These are phyloP conservation scores for Styphnolobium japonicum DNA, from an alignment of 306 rosid species.

Conservation along the genomic window DNA sequence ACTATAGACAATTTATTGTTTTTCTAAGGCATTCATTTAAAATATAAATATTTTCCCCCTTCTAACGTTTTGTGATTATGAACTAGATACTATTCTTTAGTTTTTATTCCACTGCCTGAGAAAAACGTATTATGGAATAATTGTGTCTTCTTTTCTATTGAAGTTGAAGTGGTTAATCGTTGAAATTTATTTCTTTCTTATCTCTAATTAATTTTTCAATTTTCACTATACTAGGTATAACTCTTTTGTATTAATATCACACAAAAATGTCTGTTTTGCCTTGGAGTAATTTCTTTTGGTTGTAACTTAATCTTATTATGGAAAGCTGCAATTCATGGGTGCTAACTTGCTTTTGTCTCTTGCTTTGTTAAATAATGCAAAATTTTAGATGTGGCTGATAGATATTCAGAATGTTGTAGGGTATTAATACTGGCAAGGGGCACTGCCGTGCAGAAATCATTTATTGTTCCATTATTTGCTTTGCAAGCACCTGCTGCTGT, in stretches of 20 bases:
- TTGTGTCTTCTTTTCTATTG: background rate
- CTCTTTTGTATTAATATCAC: background rate
- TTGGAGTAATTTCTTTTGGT: background rate
- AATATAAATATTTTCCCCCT: background rate
- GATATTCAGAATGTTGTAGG: constrained; percentile 42
- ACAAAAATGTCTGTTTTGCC: background rate
- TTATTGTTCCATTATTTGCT: constrained; percentile 72
- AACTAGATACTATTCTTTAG: background rate
- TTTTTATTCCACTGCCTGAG: too few species aligned
- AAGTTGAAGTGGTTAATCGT: background rate
- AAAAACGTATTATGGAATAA: too few species aligned
- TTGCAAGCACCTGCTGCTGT: constrained; percentile 78
- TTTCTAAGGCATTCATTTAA: background rate
- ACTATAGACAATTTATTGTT: background rate
- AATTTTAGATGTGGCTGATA: constrained; percentile 25
- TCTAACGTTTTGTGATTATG: too few species aligned
- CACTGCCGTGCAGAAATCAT: constrained; percentile 73
- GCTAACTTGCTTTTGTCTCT: background rate
- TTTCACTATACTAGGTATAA: background rate
- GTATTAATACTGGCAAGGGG: constrained; percentile 69
- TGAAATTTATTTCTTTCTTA: background rate
- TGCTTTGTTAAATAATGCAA: background rate
- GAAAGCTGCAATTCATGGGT: background rate
- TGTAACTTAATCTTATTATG: background rate
- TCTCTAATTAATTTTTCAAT: background rate